Evolutionary conservation across 805 yeast genomes (phyloP).

Genomic region (Candida suzukii): DNA sequence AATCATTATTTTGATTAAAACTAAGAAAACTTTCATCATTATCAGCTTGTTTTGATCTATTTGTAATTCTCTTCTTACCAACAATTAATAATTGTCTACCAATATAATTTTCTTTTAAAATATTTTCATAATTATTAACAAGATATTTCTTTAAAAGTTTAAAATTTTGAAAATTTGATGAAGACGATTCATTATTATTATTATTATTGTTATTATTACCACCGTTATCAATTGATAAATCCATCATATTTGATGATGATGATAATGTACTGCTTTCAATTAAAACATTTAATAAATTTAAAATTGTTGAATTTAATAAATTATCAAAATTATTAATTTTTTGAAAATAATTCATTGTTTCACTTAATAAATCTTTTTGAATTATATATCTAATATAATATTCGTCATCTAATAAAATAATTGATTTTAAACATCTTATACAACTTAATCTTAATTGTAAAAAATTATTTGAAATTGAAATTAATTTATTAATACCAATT

Average conservation of each 20-base stretch:
- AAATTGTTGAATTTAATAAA: slow-evolving; percentile 66
- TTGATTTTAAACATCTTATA: slow-evolving; percentile 58
- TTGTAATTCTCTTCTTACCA: background rate
- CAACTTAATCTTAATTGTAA: slow-evolving; percentile 59
- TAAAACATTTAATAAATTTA: slow-evolving; percentile 41
- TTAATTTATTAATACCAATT: slow-evolving; percentile 44
- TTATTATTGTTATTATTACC: background rate
- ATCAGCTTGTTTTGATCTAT: slow-evolving; percentile 13
- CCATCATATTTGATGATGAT: too few species aligned
- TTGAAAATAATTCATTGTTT: slow-evolving; percentile 41
- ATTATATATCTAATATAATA: slow-evolving; percentile 51
- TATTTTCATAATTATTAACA: slow-evolving; percentile 8
- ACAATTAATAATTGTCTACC: slow-evolving; percentile 13
- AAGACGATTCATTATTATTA: too few species aligned
- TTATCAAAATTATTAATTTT: slow-evolving; percentile 46
- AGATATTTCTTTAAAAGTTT: slow-evolving; percentile 15
- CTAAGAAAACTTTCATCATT: slow-evolving; percentile 18
- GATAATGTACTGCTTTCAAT: slow-evolving; percentile 11
- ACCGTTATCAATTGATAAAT: too few species aligned
- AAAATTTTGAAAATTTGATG: slow-evolving; percentile 8
- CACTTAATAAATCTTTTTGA: slow-evolving; percentile 43
- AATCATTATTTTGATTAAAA: background rate
- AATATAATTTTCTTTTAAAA: slow-evolving; percentile 11
- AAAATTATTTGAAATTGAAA: slow-evolving; percentile 32
- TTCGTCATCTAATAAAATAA: slow-evolving; percentile 57